These are phyloP conservation scores for Tulasnella sp. DNA, from an alignment of 768 basidiomycete genomes.

Conservation along the genomic window DNA sequence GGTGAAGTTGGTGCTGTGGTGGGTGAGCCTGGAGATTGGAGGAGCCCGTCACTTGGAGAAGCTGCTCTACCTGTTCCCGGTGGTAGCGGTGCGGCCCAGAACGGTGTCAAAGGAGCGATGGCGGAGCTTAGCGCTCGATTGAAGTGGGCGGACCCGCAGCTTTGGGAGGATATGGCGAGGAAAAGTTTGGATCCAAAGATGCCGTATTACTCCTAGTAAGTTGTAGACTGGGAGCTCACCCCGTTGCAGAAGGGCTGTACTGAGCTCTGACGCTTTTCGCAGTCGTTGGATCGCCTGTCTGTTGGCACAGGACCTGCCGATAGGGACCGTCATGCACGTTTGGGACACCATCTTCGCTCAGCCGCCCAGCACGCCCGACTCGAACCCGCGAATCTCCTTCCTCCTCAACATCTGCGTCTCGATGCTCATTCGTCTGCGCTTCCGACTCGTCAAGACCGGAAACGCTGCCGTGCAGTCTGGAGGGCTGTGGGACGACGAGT, in stretches of 20 bases:
- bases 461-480: conserved; percentile 10
- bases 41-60: background rate
- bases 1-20: conserved; percentile 18
- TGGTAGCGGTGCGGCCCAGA: background rate
- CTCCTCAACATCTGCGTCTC: conserved; percentile 14
- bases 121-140: conserved; percentile 16
- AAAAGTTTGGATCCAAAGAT: conserved; percentile 18
- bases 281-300: conserved; percentile 19
- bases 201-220: conserved; percentile 18
- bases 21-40: conserved; percentile 13
- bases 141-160: conserved; percentile 19
- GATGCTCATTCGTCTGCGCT: conserved; percentile 12
- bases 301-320: conserved; percentile 18
- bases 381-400: conserved; percentile 12
- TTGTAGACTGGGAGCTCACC: background rate
- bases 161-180: conserved; percentile 17
- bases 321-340: conserved; percentile 3
- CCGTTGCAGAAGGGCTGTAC: background rate
- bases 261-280: background rate
- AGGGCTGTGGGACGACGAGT: conserved; percentile 15
- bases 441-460: conserved; percentile 8
- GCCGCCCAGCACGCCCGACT: conserved; percentile 8
- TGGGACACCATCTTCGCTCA: conserved; percentile 17
- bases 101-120: conserved; percentile 17
- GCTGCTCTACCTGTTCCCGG: background rate